Conservation (phyloP, 305 asterid genomes). For the Solanum aculeatissimum region DNA sequence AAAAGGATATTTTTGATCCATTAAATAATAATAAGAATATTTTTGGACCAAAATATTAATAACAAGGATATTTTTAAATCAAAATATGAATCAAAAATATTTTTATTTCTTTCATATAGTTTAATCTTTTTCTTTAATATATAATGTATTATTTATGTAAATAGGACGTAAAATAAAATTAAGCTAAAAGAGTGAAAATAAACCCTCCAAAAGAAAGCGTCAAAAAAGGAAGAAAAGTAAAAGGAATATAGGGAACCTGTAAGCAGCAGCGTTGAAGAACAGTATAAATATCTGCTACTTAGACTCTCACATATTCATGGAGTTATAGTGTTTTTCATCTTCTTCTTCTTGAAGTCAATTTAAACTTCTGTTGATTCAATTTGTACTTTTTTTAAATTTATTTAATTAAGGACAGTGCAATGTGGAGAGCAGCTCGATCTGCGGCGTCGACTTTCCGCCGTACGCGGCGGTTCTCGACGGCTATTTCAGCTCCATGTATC, state of each 20-base stretch:
- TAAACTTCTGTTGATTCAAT: not conserved
- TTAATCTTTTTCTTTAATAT: no score
- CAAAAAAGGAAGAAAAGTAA: not conserved
- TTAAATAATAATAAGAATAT: no score
- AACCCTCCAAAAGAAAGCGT: not conserved
- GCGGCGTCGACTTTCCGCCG: constrained; percentile 58
- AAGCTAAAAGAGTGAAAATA: not conserved
- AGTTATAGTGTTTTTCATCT: not conserved
- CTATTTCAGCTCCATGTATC: constrained; percentile 83
- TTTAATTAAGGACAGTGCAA: not conserved
- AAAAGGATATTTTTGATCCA: no score
- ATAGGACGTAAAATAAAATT: no score
- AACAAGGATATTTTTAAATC: no score
- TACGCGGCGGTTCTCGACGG: constrained; percentile 54
- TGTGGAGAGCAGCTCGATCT: constrained; percentile 83
- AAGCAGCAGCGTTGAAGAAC: not conserved
- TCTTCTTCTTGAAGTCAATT: not conserved
- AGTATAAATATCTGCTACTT: not conserved
- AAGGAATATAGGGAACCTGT: not conserved
- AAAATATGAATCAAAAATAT: no score
- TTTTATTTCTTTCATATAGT: no score
- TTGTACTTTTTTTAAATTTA: not conserved
- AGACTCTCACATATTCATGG: not conserved
- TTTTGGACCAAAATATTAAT: no score
- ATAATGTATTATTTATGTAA: no score